phyloP scores from a whole-genome alignment of 208 protist genomes.

The Leishmania turanica region DNA sequence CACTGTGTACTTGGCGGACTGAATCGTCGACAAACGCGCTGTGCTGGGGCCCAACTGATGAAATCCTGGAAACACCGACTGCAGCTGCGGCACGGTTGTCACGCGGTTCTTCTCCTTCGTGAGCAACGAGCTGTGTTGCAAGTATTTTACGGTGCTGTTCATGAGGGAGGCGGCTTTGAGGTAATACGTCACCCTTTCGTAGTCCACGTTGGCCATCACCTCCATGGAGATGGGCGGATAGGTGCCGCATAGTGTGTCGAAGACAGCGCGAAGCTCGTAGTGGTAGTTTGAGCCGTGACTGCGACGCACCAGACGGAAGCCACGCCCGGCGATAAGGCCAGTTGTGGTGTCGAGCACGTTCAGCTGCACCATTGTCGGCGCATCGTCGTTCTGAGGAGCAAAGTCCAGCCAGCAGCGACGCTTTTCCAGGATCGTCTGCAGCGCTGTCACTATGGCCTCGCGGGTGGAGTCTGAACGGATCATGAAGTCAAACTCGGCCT shows the following conservation, averaged over 20 bases:
- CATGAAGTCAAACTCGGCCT: conserved; percentile 44
- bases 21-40: conserved; percentile 24
- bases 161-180: conserved; percentile 41
- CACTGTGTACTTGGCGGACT: conserved; percentile 28
- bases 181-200: conserved; percentile 64
- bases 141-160: conserved; percentile 45
- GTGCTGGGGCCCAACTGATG: conserved; percentile 35
- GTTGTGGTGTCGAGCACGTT: conserved; percentile 65
- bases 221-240: conserved; percentile 71
- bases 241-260: conserved; percentile 54
- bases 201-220: conserved; percentile 83
- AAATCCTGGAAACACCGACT: conserved; percentile 81
- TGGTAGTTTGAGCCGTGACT: conserved; percentile 27
- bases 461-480: conserved; percentile 24
- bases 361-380: conserved; percentile 30
- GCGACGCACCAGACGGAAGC: conserved; percentile 66
- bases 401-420: conserved; percentile 30
- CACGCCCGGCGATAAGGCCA: conserved; percentile 33
- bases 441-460: conserved; percentile 29
- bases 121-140: conserved; percentile 58
- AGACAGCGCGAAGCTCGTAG: conserved; percentile 68
- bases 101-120: conserved; percentile 69
- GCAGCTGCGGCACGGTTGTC: conserved; percentile 64
- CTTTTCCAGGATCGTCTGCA: conserved; percentile 33
- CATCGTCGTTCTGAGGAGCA: conserved; percentile 20